A percentile compares a stretch with the other conserved stretches of the same genome.
Conservation (phyloP, 345 rosid genomes). For the Geranium brycei region DNA sequence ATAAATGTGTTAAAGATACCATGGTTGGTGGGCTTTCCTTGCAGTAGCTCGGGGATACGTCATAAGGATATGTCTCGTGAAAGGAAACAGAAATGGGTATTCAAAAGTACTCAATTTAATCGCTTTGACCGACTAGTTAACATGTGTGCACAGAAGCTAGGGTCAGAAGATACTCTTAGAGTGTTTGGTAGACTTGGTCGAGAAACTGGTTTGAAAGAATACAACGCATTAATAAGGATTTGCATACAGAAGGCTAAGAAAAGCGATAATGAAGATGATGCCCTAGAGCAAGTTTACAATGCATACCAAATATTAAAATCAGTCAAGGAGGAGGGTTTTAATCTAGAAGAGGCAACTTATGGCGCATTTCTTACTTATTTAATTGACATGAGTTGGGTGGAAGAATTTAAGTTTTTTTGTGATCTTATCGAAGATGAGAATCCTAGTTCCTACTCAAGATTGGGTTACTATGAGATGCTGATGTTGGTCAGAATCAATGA, state of each 20-base stretch:
- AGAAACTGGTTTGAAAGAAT: conserved; percentile 55
- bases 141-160: conserved; percentile 35
- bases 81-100: conserved; percentile 46
- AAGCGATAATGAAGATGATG: conserved; percentile 32
- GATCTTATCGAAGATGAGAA: conserved; percentile 26
- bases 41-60: too few relatives aligned
- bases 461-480: conserved; percentile 85
- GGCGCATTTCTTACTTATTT: conserved; percentile 57
- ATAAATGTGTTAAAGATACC: too few relatives aligned
- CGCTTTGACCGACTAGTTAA: conserved; percentile 27
- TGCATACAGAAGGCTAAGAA: conserved; percentile 39
- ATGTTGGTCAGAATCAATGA: conserved; percentile 37
- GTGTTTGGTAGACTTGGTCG: conserved; percentile 42
- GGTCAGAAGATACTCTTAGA: conserved; percentile 30
- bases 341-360: conserved; percentile 40
- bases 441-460: conserved; percentile 24
- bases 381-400: conserved; percentile 50
- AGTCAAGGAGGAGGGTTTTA: conserved; percentile 70
- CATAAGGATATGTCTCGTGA: conserved; percentile 40
- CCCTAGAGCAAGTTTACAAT: conserved; percentile 24
- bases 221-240: conserved; percentile 37
- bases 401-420: conserved; percentile 39
- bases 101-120: conserved; percentile 17
- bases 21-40: too few relatives aligned
- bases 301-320: conserved; percentile 30